These are phyloP conservation scores for Panellus pusillus DNA, from an alignment of 768 basidiomycete genomes.

Conservation along the genomic window DNA sequence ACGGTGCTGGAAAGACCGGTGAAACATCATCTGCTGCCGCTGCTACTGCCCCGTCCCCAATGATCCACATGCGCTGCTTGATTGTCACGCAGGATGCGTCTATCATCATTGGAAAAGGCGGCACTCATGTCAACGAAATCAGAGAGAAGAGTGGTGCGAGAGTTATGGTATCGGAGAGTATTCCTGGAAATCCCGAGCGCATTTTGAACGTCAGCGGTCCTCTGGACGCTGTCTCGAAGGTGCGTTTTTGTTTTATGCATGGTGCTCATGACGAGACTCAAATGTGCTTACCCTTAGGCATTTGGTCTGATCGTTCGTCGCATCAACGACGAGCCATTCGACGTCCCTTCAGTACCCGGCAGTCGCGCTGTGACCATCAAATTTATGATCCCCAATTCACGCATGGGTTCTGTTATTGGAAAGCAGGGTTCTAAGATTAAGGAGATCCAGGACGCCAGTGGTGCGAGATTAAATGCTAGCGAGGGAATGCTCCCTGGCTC, in stretches of 20 bases:
- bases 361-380: constrained; percentile 99
- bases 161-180: constrained; percentile 97
- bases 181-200: constrained; percentile 98
- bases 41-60: constrained; percentile 63
- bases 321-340: constrained; percentile 99
- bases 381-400: constrained; percentile 98
- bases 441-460: constrained; percentile 98
- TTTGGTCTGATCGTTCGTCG: constrained; percentile 98
- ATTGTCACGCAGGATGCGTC: constrained; percentile 99
- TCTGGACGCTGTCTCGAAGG: constrained; percentile 98
- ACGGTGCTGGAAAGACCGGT: constrained; percentile 39
- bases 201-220: constrained; percentile 96
- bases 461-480: constrained; percentile 92
- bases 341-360: constrained; percentile 95
- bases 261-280: constrained; percentile 2
- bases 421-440: constrained; percentile 98
- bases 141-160: constrained; percentile 95
- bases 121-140: constrained; percentile 97
- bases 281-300: constrained; percentile 55
- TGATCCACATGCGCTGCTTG: constrained; percentile 96
- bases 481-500: constrained; percentile 99
- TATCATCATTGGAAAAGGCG: constrained; percentile 96
- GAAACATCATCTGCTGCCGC: constrained; percentile 50
- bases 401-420: constrained; percentile 99
- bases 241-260: constrained; percentile 33